Evolutionary conservation across 176 grass and related monocot genomes (phyloP).

Genomic region (Oryza rufipogon): DNA sequence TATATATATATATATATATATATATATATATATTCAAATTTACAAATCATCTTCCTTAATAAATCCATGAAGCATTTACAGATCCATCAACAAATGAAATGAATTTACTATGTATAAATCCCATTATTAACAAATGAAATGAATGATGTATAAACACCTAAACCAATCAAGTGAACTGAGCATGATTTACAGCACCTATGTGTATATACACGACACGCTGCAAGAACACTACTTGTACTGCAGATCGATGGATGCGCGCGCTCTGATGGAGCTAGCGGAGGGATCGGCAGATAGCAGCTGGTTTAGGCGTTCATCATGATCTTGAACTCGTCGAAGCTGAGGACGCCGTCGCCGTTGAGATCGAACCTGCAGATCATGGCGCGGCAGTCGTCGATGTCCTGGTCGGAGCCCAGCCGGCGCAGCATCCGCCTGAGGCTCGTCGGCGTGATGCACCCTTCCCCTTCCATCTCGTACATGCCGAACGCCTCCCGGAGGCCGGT

Average conservation of each 20-base stretch:
- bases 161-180: background rate
- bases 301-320: conserved; percentile 52
- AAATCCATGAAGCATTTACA: no score
- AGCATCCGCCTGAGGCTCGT: conserved; percentile 46
- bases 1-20: no score
- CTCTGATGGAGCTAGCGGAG: background rate
- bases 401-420: conserved; percentile 22
- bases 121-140: background rate
- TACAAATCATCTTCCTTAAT: no score
- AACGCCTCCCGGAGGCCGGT: conserved; percentile 23
- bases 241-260: background rate
- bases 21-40: no score
- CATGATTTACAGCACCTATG: background rate
- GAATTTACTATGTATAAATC: background rate
- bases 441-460: conserved; percentile 46
- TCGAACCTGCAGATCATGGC: conserved; percentile 64
- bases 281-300: background rate
- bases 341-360: conserved; percentile 51
- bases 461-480: conserved; percentile 50
- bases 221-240: background rate
- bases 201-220: background rate
- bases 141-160: conserved; percentile 3
- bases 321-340: conserved; percentile 67
- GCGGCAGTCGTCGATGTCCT: conserved; percentile 41
- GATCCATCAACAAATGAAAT: background rate